These are phyloP conservation scores for Skeletonema marinoi DNA, from an alignment of 108 stramenopile species.

Conservation along the genomic window DNA sequence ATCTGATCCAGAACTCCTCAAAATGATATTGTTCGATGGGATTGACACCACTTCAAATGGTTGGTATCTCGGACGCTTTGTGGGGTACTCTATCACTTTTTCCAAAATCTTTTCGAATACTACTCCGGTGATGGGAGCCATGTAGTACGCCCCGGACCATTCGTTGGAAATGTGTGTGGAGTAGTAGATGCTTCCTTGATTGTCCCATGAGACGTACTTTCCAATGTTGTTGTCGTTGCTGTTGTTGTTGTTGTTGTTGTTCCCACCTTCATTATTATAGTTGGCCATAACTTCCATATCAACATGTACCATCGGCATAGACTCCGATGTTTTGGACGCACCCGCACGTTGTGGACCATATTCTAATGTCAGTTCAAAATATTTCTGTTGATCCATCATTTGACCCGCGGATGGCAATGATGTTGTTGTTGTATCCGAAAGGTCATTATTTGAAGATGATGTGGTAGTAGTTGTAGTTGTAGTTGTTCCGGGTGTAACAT, in stretches of 20 bases:
- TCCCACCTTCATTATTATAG: conserved; percentile 6
- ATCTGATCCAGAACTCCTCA: conserved; percentile 59
- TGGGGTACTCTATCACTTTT: conserved; percentile 64
- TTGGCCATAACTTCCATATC: conserved; percentile 21
- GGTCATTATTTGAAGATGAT: background rate
- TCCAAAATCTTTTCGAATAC: conserved; percentile 71
- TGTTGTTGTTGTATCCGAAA: background rate
- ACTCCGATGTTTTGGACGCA: conserved; percentile 47
- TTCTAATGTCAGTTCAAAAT: conserved; percentile 79
- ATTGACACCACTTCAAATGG: conserved; percentile 70
- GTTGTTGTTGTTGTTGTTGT: background rate
- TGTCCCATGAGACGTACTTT: conserved; percentile 70
- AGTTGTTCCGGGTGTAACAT: background rate
- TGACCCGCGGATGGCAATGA: too few species aligned
- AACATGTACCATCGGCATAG: conserved; percentile 60
- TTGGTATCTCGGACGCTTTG: conserved; percentile 72
- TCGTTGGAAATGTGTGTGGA: conserved; percentile 64
- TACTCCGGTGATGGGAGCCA: conserved; percentile 82
- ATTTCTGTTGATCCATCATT: conserved; percentile 26
- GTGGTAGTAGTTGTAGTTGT: background rate
- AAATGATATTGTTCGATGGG: conserved; percentile 41
- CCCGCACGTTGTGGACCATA: conserved; percentile 82
- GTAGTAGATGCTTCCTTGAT: conserved; percentile 70
- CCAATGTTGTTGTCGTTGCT: conserved; percentile 9
- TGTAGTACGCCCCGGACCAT: conserved; percentile 73